A percentile compares a stretch with the other conserved stretches of the same genome.
These are phyloP conservation scores for Lachancea quebecensis DNA, from an alignment of 805 yeast species.

Conservation along the genomic window DNA sequence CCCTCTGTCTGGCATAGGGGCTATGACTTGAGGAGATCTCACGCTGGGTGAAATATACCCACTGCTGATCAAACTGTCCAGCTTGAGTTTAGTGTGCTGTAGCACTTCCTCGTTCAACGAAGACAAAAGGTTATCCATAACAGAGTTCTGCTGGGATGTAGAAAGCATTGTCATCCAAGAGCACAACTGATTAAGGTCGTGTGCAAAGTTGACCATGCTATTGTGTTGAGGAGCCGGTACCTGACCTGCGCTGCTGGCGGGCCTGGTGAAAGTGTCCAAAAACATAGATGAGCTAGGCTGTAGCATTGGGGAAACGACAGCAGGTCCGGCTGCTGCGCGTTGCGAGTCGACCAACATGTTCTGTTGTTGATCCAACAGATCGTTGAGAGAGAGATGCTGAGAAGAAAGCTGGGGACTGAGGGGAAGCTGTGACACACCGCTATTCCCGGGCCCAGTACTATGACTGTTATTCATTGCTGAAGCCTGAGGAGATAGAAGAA, in stretches of 20 bases:
- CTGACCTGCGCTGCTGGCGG: conserved; percentile 14
- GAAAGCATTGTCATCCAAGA: conserved; percentile 45
- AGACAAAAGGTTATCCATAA: conserved; percentile 48
- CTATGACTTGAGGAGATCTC: conserved; percentile 19
- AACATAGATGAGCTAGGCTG: conserved; percentile 19
- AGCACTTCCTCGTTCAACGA: conserved; percentile 46
- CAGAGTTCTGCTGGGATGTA: conserved; percentile 45
- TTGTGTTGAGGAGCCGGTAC: conserved; percentile 11
- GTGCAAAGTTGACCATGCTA: conserved; percentile 35
- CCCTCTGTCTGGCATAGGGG: conserved; percentile 22
- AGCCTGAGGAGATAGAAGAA: conserved; percentile 31
- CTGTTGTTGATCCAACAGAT: conserved; percentile 20
- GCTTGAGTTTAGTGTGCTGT: conserved; percentile 41
- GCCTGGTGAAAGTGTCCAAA: conserved; percentile 19
- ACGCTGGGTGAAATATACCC: conserved; percentile 22
- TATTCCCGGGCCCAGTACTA: conserved; percentile 9
- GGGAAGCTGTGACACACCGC: conserved; percentile 4
- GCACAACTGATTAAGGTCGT: conserved; percentile 44
- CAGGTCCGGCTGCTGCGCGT: conserved; percentile 26
- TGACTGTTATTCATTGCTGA: conserved; percentile 18
- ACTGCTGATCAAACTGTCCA: conserved; percentile 33
- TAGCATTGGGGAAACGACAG: conserved; percentile 20
- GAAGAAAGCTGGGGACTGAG: conserved; percentile 10
- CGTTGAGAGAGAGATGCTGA: conserved; percentile 17
- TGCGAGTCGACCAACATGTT: conserved; percentile 15